A percentile compares a stretch with the other conserved stretches of the same genome.
phyloP scores from a whole-genome alignment of 768 basidiomycete genomes.

The Hypsizygus marmoreus region DNA sequence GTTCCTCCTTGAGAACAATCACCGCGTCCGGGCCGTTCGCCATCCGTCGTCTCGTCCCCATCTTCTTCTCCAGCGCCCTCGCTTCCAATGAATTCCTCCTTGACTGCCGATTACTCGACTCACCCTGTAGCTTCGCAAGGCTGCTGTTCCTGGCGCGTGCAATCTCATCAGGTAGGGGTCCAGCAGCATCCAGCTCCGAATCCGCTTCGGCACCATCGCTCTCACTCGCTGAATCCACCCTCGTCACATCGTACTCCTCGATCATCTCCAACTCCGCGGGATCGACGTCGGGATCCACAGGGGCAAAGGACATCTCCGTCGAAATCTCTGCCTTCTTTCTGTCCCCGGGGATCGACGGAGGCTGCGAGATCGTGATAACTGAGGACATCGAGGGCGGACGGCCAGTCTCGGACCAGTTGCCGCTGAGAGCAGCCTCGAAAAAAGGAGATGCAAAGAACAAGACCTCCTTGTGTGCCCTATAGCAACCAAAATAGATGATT shows the following conservation, averaged over 20 bases:
- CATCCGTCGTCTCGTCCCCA: conserved; percentile 44
- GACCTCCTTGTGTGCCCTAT: conserved; percentile 89
- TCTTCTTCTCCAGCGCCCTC: conserved; percentile 20
- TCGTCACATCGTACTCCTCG: conserved; percentile 37
- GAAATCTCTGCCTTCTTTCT: conserved; percentile 40
- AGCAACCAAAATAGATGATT: conserved; percentile 7
- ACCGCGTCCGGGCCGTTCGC: conserved; percentile 73
- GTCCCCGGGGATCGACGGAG: conserved; percentile 58
- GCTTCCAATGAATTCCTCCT: conserved; percentile 16
- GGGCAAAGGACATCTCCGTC: conserved; percentile 62
- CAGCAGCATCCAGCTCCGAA: conserved; percentile 14
- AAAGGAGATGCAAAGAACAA: conserved; percentile 93
- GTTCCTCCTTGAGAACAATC: conserved; percentile 89
- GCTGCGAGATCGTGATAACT: conserved; percentile 82
- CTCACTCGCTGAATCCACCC: conserved; percentile 32
- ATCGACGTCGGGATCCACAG: conserved; percentile 51
- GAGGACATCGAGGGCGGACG: conserved; percentile 80
- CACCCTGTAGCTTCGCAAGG: conserved; percentile 58
- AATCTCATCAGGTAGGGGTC: conserved; percentile 24
- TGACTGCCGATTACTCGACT: conserved; percentile 9
- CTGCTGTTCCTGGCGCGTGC: conserved; percentile 50
- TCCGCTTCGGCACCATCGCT: conserved; percentile 31
- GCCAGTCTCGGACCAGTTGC: conserved; percentile 90
- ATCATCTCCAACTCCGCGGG: conserved; percentile 45
- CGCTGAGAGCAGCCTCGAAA: conserved; percentile 89